phyloP scores from a whole-genome alignment of 2,329 filamentous ascomycete species.

The Ophiognomonia clavigignenti-juglandacearum region DNA sequence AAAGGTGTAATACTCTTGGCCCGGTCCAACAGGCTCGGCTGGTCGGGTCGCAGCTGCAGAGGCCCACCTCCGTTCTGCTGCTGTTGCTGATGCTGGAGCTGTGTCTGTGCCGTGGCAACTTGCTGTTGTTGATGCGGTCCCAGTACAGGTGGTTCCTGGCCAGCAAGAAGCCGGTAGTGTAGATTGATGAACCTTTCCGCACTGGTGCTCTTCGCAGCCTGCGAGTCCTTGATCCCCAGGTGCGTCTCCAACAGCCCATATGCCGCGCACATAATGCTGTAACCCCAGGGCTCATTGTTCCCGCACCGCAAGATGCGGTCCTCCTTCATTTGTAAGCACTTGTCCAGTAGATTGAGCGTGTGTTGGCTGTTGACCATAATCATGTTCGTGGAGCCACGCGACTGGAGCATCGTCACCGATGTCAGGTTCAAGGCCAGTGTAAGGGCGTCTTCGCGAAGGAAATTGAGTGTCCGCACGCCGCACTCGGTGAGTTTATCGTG shows the following conservation, averaged over 20 bases:
- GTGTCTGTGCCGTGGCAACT: background rate
- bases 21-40: slow-evolving; percentile 13
- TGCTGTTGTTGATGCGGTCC: slow-evolving; percentile 23
- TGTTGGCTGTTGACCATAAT: slow-evolving; percentile 59
- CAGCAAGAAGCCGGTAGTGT: slow-evolving; percentile 52
- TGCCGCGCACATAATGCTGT: slow-evolving; percentile 59
- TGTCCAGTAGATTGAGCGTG: slow-evolving; percentile 56
- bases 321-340: slow-evolving; percentile 56
- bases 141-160: slow-evolving; percentile 42
- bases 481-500: slow-evolving; percentile 57
- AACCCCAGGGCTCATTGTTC: slow-evolving; percentile 61
- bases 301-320: slow-evolving; percentile 56
- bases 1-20: slow-evolving; percentile 16
- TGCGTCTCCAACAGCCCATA: slow-evolving; percentile 56
- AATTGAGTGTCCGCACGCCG: slow-evolving; percentile 54
- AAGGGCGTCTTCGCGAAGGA: slow-evolving; percentile 55
- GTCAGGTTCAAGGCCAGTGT: slow-evolving; percentile 58
- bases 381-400: slow-evolving; percentile 53
- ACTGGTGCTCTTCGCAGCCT: slow-evolving; percentile 53
- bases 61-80: slow-evolving; percentile 2
- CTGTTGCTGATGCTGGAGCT: slow-evolving; percentile 9
- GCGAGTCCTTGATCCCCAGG: slow-evolving; percentile 50
- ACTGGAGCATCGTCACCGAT: slow-evolving; percentile 57
- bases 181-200: slow-evolving; percentile 56
- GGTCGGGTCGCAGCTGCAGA: slow-evolving; percentile 6